Percentiles rank a stretch among this genome's conserved stretches.
Evolutionary conservation across 306 rosid genomes (phyloP).

Genomic region (Gleditsia sinensis): DNA sequence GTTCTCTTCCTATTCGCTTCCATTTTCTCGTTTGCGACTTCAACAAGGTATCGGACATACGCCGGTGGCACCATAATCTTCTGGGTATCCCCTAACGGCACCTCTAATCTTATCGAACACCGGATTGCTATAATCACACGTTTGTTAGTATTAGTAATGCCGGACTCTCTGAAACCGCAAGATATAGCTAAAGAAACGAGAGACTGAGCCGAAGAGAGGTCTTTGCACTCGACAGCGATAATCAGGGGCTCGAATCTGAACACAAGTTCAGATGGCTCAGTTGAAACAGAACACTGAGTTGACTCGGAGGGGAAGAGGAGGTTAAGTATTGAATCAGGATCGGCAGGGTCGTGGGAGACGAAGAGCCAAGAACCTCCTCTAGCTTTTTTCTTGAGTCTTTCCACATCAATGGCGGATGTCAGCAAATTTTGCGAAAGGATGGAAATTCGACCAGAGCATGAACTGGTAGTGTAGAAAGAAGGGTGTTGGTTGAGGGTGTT

Average conservation of each 20-base stretch:
- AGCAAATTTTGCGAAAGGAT: slow-evolving; percentile 75
- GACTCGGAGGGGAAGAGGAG: slow-evolving; percentile 60
- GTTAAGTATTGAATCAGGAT: slow-evolving; percentile 60
- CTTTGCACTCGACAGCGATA: slow-evolving; percentile 79
- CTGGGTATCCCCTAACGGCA: slow-evolving; percentile 66
- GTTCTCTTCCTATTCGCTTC: slow-evolving; percentile 76
- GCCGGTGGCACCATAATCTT: slow-evolving; percentile 68
- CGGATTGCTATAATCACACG: slow-evolving; percentile 90
- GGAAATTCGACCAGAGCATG: slow-evolving; percentile 92
- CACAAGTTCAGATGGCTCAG: slow-evolving; percentile 56
- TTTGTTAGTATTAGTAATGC: slow-evolving; percentile 72
- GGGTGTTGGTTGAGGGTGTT: slow-evolving; percentile 67
- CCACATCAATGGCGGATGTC: neutral
- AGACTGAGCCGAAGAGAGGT: slow-evolving; percentile 74
- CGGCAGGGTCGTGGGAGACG: slow-evolving; percentile 75
- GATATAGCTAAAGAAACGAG: slow-evolving; percentile 81
- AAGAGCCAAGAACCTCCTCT: slow-evolving; percentile 85
- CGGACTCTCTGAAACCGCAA: slow-evolving; percentile 89
- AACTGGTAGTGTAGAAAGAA: slow-evolving; percentile 84
- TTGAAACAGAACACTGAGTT: slow-evolving; percentile 11
- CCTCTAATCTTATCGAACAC: slow-evolving; percentile 84
- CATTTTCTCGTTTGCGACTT: slow-evolving; percentile 80
- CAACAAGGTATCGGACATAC: slow-evolving; percentile 69
- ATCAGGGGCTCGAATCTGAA: slow-evolving; percentile 93
- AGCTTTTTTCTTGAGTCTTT: slow-evolving; percentile 71